These are phyloP conservation scores for Aspergillus puulaauensis DNA, from an alignment of 2,329 filamentous ascomycete genomes.

Conservation along the genomic window DNA sequence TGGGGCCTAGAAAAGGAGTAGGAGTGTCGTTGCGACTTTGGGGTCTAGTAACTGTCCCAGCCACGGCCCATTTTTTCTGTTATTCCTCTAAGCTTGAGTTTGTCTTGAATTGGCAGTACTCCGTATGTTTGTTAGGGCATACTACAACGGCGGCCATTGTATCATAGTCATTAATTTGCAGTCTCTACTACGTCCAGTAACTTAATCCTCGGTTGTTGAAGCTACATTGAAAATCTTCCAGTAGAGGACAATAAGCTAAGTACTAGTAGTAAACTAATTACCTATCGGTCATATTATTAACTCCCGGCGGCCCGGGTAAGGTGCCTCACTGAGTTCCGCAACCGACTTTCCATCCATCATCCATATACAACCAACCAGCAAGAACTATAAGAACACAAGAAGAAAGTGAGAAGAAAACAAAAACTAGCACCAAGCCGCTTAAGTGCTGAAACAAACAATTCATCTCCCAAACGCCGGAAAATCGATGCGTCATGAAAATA, in stretches of 20 bases:
- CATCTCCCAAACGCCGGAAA: neutral
- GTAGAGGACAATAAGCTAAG: no score
- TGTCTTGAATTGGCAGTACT: neutral
- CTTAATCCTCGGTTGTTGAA: neutral
- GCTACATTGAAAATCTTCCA: neutral
- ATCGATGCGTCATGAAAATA: slow-evolving; percentile 1
- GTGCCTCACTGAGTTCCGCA: neutral
- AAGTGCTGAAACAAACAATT: neutral
- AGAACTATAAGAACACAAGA: neutral
- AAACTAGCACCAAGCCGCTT: neutral
- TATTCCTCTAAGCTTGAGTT: neutral
- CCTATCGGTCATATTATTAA: neutral
- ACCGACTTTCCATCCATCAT: neutral
- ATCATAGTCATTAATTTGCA: neutral
- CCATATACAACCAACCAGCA: slow-evolving; percentile 4
- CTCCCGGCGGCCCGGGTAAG: neutral
- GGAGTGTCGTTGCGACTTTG: neutral
- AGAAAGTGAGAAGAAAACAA: neutral
- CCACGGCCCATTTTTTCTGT: neutral
- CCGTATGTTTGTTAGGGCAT: neutral
- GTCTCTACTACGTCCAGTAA: neutral
- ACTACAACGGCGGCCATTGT: neutral
- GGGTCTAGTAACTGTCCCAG: neutral
- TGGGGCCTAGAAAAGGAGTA: no score
- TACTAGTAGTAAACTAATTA: neutral